These are phyloP conservation scores for Colletotrichum eleusines DNA, from an alignment of 2,329 filamentous ascomycete species.

Conservation along the genomic window DNA sequence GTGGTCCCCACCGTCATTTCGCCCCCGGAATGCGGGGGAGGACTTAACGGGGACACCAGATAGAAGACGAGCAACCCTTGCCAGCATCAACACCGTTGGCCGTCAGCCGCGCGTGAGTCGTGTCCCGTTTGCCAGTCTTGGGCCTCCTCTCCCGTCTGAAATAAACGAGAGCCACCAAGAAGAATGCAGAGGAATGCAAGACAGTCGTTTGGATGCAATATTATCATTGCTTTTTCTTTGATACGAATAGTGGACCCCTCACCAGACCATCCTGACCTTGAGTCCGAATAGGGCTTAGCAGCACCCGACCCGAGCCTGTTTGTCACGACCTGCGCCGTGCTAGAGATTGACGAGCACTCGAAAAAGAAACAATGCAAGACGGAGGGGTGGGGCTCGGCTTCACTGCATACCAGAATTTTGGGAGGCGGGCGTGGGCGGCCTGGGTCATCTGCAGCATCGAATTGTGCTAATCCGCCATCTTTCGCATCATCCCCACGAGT, in stretches of 20 bases:
- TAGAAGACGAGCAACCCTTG: background rate
- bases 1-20: conserved; percentile 23
- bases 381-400: background rate
- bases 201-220: conserved; percentile 22
- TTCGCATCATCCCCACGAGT: background rate
- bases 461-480: background rate
- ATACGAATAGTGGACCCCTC: conserved; percentile 32
- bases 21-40: conserved; percentile 36
- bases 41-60: conserved; percentile 15
- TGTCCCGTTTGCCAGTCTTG: conserved; percentile 12
- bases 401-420: background rate
- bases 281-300: conserved; percentile 28
- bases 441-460: conserved; percentile 7
- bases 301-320: conserved; percentile 9
- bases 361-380: conserved; percentile 1
- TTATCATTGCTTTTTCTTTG: conserved; percentile 6
- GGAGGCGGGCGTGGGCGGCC: background rate
- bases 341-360: conserved; percentile 19
- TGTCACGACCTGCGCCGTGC: conserved; percentile 9
- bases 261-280: conserved; percentile 30
- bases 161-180: conserved; percentile 10
- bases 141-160: background rate
- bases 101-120: conserved; percentile 20
- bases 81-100: background rate
- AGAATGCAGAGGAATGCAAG: conserved; percentile 30